These are phyloP conservation scores for Celoporthe dispersa DNA, from an alignment of 2,329 filamentous ascomycete genomes.

Conservation along the genomic window DNA sequence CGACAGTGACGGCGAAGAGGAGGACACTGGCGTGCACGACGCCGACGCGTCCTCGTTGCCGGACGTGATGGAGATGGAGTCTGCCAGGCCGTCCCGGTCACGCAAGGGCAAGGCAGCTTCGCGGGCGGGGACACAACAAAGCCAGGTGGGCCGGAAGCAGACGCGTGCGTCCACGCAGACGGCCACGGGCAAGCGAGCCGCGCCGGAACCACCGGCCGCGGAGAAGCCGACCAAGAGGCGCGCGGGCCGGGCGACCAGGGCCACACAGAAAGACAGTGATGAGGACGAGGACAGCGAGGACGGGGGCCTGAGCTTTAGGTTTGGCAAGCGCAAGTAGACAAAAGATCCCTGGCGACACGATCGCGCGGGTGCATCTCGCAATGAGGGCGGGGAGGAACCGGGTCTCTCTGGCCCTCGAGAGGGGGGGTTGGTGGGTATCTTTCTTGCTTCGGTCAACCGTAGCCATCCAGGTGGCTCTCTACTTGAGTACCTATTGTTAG, in stretches of 20 bases:
- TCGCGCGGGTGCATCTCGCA: not conserved
- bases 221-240: constrained; percentile 44
- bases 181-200: constrained; percentile 38
- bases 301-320: constrained; percentile 57
- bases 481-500: not conserved
- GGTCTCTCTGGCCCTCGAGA: not conserved
- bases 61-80: constrained; percentile 32
- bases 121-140: constrained; percentile 35
- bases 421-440: constrained; percentile 1
- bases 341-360: not conserved
- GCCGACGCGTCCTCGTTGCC: constrained; percentile 26
- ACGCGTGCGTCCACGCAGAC: constrained; percentile 28
- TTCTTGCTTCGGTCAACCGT: not conserved
- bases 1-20: constrained; percentile 45
- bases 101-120: constrained; percentile 41
- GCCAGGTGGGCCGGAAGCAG: constrained; percentile 32
- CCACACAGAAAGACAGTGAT: constrained; percentile 37
- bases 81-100: constrained; percentile 35
- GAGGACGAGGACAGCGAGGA: constrained; percentile 56
- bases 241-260: constrained; percentile 30
- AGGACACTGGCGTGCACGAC: constrained; percentile 22
- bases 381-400: not conserved
- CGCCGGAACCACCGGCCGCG: constrained; percentile 39
- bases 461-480: constrained; percentile 2
- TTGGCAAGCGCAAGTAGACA: constrained; percentile 52